Evolutionary conservation across 2,329 filamentous ascomycete genomes (phyloP).

Genomic region (Acrocalymma vagum): DNA sequence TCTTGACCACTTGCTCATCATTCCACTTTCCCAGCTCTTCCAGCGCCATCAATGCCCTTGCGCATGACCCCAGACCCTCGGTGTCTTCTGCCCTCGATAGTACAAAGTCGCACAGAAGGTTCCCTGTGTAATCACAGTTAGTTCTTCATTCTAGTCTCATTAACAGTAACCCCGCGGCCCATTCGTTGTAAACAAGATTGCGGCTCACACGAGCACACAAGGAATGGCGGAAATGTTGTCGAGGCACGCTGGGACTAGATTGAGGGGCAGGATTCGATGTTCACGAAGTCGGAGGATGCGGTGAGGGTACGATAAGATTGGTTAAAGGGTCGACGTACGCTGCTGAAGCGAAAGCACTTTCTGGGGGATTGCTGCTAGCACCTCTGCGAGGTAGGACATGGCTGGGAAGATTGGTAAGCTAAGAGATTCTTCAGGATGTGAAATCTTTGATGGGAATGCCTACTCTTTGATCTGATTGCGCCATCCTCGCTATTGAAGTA

Average conservation of each 20-base stretch:
- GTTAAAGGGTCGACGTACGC: conserved; percentile 42
- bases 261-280: conserved; percentile 8
- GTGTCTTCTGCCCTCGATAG: conserved; percentile 68
- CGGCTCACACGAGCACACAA: too few relatives aligned
- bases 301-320: neutral
- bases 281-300: neutral
- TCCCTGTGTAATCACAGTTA: conserved; percentile 56
- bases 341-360: conserved; percentile 69
- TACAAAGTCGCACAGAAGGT: conserved; percentile 69
- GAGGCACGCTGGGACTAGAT: too few relatives aligned
- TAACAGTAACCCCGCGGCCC: too few relatives aligned
- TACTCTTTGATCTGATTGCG: conserved; percentile 66
- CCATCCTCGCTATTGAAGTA: conserved; percentile 74
- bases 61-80: conserved; percentile 63
- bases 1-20: conserved; percentile 61
- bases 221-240: too few relatives aligned
- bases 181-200: too few relatives aligned
- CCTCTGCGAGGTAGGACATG: conserved; percentile 60
- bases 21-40: conserved; percentile 69
- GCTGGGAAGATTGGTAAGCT: conserved; percentile 39
- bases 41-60: conserved; percentile 66
- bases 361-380: conserved; percentile 59
- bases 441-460: conserved; percentile 37
- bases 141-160: too few relatives aligned
- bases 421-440: too few relatives aligned